Conservation (phyloP, 208 protist genomes). For the Acanthamoeba lenticulata region DNA sequence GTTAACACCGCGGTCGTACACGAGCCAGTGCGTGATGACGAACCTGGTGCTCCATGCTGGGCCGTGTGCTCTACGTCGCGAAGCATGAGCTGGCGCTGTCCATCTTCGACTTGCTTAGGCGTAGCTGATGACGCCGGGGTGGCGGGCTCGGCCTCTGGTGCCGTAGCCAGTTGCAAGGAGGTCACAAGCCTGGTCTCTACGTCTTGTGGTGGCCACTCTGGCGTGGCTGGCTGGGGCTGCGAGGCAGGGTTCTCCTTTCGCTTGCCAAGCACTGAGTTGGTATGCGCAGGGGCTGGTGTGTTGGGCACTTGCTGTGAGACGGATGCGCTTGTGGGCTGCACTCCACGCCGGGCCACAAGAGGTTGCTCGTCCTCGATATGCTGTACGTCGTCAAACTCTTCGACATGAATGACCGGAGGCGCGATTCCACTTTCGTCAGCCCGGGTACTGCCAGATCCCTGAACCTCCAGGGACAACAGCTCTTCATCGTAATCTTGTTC, state of each 20-base stretch:
- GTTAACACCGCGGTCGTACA: too few relatives aligned
- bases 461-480: too few relatives aligned
- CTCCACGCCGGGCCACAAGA: too few relatives aligned
- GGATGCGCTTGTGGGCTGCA: too few relatives aligned
- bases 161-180: neutral
- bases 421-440: too few relatives aligned
- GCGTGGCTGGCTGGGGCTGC: neutral
- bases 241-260: conserved; percentile 33
- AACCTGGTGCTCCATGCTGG: neutral
- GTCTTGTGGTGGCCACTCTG: neutral
- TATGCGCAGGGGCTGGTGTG: neutral
- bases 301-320: too few relatives aligned
- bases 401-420: too few relatives aligned
- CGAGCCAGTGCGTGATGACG: too few relatives aligned
- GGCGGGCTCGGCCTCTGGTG: neutral
- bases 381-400: too few relatives aligned
- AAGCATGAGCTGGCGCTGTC: neutral
- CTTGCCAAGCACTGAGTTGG: conserved; percentile 4
- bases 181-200: neutral
- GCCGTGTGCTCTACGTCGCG: neutral
- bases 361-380: too few relatives aligned
- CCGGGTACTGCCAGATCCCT: too few relatives aligned
- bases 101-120: neutral
- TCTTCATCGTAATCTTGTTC: too few relatives aligned
- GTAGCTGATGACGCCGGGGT: neutral